Percentiles rank a stretch among this genome's conserved stretches.
Conservation (phyloP, 352 stramenopile genomes). For the Phytophthora pini region DNA sequence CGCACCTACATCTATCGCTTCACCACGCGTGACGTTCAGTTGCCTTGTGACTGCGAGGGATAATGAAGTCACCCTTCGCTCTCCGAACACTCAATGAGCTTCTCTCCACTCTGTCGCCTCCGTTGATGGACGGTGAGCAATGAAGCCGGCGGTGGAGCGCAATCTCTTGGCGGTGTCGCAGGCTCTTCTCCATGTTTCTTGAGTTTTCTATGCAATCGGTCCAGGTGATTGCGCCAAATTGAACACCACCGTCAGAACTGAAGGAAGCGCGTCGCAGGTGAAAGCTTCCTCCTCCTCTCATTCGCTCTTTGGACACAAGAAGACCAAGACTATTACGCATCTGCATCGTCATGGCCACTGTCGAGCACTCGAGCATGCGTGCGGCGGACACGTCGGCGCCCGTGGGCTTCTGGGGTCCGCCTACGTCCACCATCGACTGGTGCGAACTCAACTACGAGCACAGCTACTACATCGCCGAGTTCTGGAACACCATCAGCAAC, state of each 20-base stretch:
- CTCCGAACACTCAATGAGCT: no score
- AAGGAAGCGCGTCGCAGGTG: constrained; percentile 1
- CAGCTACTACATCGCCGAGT: constrained; percentile 83
- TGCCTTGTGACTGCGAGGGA: no score
- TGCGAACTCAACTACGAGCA: constrained; percentile 86
- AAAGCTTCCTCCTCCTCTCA: not conserved
- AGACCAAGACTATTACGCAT: not conserved
- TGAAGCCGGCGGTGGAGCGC: constrained; percentile 1
- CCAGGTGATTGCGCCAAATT: constrained; percentile 9
- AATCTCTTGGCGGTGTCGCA: constrained; percentile 22
- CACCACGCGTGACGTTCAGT: no score
- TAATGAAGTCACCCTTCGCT: no score
- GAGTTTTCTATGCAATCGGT: constrained; percentile 25
- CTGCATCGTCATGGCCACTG: constrained; percentile 8
- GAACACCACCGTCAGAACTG: constrained; percentile 18
- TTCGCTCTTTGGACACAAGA: constrained; percentile 21
- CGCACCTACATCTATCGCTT: no score
- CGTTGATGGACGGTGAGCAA: constrained; percentile 1
- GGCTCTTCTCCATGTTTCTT: not conserved
- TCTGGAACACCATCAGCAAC: constrained; percentile 88
- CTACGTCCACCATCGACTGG: constrained; percentile 85
- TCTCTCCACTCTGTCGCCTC: no score
- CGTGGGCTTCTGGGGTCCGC: constrained; percentile 66
- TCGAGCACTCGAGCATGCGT: constrained; percentile 26
- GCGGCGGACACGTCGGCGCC: constrained; percentile 11